Evolutionary conservation across 2,329 filamentous ascomycete species (phyloP), one percentile per base, ranked within the genome.

Genomic region (Alternaria gaisen): DNA sequence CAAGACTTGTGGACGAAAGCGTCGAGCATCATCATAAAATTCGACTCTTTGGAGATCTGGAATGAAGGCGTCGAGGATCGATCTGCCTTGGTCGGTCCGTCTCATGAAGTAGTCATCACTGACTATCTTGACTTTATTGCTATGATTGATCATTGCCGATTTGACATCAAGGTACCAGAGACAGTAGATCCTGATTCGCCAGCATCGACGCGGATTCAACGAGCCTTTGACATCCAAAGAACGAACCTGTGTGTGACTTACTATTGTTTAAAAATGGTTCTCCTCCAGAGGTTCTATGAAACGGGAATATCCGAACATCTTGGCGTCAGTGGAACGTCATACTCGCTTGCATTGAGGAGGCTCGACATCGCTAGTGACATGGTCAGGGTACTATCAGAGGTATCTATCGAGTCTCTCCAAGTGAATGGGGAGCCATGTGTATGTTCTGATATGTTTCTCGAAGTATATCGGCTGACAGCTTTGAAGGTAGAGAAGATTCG

Each of bases 1-100:
- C 46, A 48, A n/a, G 46, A 36, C 30, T 4, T 48, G n/a, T 48
- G 30, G 46, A 48, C 30, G 14, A 48, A 48, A 48, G 46, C 46
- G 34, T 48, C 46, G 5, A 34, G 28, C 46, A 48, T 48, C 22
- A 48, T 48, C 8, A 36, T 48, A 20, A 48, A 48, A 28, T 48
- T 48, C 18, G 30, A 48, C 12, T 34, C 30, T 6, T 4, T 48
- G 12, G 30, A 48, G 11, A 34, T 48, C 32, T 34, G 30, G 30
- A 48, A 48, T 30, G 46, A 48, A 48, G 30, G 30, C 9, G 28
- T 48, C 16, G 20, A 20, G 30, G 46, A 34, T 36, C 18, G 46
- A 14, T 48, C 46, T 48, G 46, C 18, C 9, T n/a, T 48, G 2
- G 46, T 48, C 6, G 46, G 46, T 4, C 46, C 46, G 34, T 34